Conservation (phyloP, 2,329 filamentous ascomycete species). For the Nemania abortiva region DNA sequence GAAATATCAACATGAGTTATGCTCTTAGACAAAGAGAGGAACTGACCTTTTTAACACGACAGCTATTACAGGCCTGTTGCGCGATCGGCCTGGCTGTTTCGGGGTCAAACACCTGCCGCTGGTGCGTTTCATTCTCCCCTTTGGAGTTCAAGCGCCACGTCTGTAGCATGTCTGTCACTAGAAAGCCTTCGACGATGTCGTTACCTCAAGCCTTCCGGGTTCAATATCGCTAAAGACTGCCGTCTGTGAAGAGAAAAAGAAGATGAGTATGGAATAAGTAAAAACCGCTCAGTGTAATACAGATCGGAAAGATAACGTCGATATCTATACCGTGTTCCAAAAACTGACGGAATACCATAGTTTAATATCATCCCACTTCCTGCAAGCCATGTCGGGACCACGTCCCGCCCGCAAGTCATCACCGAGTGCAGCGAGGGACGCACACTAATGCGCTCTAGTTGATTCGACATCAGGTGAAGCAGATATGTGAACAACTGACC, state of each 20-base stretch:
- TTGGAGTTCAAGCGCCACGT: constrained; percentile 36
- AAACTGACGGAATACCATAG: not conserved
- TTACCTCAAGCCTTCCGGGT: not conserved
- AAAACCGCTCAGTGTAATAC: not conserved
- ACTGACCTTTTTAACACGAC: constrained; percentile 34
- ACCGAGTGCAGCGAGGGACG: not conserved
- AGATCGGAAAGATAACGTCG: not conserved
- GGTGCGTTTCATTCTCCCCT: constrained; percentile 17
- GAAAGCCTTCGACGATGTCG: not conserved
- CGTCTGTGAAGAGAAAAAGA: no score
- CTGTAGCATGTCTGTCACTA: constrained; percentile 23
- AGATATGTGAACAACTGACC: not conserved
- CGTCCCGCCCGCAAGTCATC: not conserved
- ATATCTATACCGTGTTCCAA: not conserved
- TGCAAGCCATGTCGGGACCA: constrained; percentile 10
- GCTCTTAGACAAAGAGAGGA: not conserved
- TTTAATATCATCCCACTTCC: not conserved
- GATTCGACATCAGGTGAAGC: not conserved
- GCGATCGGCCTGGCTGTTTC: constrained; percentile 28
- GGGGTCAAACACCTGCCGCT: constrained; percentile 30
- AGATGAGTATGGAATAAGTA: not conserved
- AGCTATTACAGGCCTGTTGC: constrained; percentile 35
- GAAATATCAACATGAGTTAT: not conserved
- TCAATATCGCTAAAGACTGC: not conserved
- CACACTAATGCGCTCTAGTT: not conserved